Evolutionary conservation across 768 basidiomycete genomes (phyloP), one percentile per base, ranked within the genome.

Genomic region (Ramaria sp.): DNA sequence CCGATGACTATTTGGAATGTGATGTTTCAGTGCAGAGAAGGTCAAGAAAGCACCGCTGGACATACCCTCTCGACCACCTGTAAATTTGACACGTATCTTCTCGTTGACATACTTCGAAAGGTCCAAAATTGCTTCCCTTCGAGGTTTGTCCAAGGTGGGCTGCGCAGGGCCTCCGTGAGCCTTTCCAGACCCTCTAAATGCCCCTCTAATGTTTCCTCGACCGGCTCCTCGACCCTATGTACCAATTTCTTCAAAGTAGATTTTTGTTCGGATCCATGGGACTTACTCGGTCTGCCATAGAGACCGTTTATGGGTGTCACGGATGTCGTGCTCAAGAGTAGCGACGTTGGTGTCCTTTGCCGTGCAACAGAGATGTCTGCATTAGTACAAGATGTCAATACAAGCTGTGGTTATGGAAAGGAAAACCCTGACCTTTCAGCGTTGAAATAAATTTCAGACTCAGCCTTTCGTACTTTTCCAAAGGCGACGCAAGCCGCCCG

Each of bases 41-140:
- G 13, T 37, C 34, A 13, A 37, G 10, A 9, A n/a, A 37, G 13
- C 9, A 37, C 13, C 34, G 1, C 48, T 11, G n/a, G n/a, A 49
- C n/a, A 30, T 7, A 90, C 94, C 93, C 80, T 99, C 93, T 41
- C 96, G 75, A 39, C 95, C 95, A 45, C 96, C 96, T n/a, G 91
- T 91, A 67, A 99, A 98, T 71, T 96, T 97, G 66, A 98, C 93
- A 56, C 91, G 75, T 67, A 99, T 90, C 60, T 83, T 80, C 70
- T 93, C 84, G 69, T 95, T 89, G 53, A 88, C 87, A 64, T 96
- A 98, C 70, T 95, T 94, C 50, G 88, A 83, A 33, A 98, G 83
- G 69, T 97, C 93, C 33, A 98, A 82, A 70, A 98, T 97, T 30
- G 91, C 90, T 70, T 98, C 95, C 43, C 90, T 81, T 69, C 88